Evolutionary conservation across 192 early-diverging fungal species (phyloP).

Genomic region (Backusella psychrophila): DNA sequence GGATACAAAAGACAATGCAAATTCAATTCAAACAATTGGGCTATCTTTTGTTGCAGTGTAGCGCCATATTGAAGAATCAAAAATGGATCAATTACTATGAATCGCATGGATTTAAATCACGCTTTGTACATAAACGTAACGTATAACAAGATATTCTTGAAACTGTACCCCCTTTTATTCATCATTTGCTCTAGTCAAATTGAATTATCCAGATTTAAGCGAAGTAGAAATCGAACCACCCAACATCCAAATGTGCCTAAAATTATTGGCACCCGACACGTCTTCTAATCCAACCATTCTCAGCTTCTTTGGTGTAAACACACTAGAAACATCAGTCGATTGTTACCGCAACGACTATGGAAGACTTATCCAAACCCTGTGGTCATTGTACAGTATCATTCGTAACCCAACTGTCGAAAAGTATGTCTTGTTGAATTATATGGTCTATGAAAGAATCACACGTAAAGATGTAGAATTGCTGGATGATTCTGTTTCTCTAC

Average conservation of each 20-base stretch:
- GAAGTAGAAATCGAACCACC: background rate
- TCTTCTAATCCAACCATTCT: constrained; percentile 8
- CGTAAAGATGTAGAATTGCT: background rate
- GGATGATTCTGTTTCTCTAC: background rate
- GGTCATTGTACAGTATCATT: background rate
- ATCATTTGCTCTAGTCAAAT: background rate
- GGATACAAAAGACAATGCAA: background rate
- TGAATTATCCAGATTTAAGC: background rate
- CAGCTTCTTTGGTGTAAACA: constrained; percentile 7
- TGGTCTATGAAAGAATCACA: background rate
- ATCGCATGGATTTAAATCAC: background rate
- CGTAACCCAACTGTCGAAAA: background rate
- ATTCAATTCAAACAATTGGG: background rate
- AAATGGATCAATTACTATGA: constrained; percentile 13
- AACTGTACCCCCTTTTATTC: background rate
- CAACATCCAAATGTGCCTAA: constrained; percentile 4
- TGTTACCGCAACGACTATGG: background rate
- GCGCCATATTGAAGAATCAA: background rate
- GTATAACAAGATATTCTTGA: background rate
- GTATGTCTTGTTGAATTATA: background rate
- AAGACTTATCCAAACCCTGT: background rate
- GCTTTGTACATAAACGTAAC: background rate
- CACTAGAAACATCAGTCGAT: background rate
- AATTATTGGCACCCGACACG: background rate
- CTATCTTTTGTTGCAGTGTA: background rate